A percentile compares a stretch with the other conserved stretches of the same genome.
These are phyloP conservation scores for Craspedostauros australis DNA, from an alignment of 108 stramenopile genomes.

Conservation along the genomic window DNA sequence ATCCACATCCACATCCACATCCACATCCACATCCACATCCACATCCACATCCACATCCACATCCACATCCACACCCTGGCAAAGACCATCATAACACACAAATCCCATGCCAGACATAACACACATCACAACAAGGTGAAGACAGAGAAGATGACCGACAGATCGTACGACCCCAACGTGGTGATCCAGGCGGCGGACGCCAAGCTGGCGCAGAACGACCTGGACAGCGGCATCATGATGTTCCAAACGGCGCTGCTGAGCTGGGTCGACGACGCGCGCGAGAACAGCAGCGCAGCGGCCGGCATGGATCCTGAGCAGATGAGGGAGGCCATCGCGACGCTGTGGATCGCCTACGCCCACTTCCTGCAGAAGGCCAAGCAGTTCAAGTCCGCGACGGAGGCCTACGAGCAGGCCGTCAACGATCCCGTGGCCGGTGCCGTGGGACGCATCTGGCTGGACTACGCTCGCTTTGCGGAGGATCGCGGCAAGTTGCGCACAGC, in stretches of 20 bases:
- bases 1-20: no score
- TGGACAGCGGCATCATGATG: constrained; percentile 60
- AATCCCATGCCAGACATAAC: no score
- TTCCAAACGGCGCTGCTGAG: constrained; percentile 74
- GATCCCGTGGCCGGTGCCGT: constrained; percentile 57
- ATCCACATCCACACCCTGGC: no score
- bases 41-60: no score
- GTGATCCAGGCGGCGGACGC: constrained; percentile 55
- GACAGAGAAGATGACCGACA: no score
- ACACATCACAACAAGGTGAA: no score
- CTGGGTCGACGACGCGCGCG: constrained; percentile 87
- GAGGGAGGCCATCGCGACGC: constrained; percentile 52
- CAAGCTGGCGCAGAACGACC: constrained; percentile 25
- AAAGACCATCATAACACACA: no score
- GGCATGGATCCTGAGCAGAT: constrained; percentile 26
- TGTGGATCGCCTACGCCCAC: constrained; percentile 78
- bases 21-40: no score
- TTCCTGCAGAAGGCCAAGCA: constrained; percentile 58
- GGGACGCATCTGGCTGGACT: constrained; percentile 74
- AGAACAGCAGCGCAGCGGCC: constrained; percentile 10
- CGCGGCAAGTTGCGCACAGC: constrained; percentile 56
- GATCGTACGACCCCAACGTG: constrained; percentile 56
- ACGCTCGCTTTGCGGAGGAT: constrained; percentile 71
- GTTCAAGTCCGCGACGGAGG: constrained; percentile 77
- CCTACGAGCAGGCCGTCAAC: constrained; percentile 69